A percentile compares a stretch with the other conserved stretches of the same genome.
Conservation (phyloP, 2,329 filamentous ascomycete species). For the Parafenestella ontariensis region DNA sequence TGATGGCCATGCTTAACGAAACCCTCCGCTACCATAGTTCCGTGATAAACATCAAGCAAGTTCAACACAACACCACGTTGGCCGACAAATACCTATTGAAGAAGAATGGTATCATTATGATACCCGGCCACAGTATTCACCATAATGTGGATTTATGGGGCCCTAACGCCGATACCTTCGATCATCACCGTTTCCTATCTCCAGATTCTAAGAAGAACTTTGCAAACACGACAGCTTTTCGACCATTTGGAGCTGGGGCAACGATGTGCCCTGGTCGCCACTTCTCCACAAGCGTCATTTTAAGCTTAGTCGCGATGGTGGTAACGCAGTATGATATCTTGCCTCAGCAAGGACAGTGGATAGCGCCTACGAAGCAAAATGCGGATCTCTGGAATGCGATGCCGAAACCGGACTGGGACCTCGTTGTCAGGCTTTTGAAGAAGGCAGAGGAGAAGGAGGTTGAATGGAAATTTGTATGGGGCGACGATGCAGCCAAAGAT, state of each 20-base stretch:
- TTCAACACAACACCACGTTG: slow-evolving; percentile 47
- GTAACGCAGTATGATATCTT: slow-evolving; percentile 43
- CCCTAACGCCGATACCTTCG: slow-evolving; percentile 34
- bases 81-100: slow-evolving; percentile 44
- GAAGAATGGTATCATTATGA: slow-evolving; percentile 46
- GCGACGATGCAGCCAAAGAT: not conserved
- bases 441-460: slow-evolving; percentile 5
- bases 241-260: slow-evolving; percentile 45
- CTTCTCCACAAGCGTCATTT: slow-evolving; percentile 47
- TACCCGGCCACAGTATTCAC: slow-evolving; percentile 46
- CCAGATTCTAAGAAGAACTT: slow-evolving; percentile 17
- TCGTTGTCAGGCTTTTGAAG: slow-evolving; percentile 21
- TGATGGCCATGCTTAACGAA: slow-evolving; percentile 54
- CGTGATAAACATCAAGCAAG: slow-evolving; percentile 48
- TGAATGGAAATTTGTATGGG: slow-evolving; percentile 34
- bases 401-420: slow-evolving; percentile 38
- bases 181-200: slow-evolving; percentile 42
- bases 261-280: slow-evolving; percentile 49
- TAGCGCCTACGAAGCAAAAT: slow-evolving; percentile 26
- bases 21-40: slow-evolving; percentile 50
- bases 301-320: slow-evolving; percentile 42
- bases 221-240: slow-evolving; percentile 35
- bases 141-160: slow-evolving; percentile 45
- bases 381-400: slow-evolving; percentile 44
- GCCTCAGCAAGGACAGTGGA: slow-evolving; percentile 29